Evolutionary conservation across 1,284 basidiomycete species (phyloP).

Genomic region (Taiwanofungus camphoratus): DNA sequence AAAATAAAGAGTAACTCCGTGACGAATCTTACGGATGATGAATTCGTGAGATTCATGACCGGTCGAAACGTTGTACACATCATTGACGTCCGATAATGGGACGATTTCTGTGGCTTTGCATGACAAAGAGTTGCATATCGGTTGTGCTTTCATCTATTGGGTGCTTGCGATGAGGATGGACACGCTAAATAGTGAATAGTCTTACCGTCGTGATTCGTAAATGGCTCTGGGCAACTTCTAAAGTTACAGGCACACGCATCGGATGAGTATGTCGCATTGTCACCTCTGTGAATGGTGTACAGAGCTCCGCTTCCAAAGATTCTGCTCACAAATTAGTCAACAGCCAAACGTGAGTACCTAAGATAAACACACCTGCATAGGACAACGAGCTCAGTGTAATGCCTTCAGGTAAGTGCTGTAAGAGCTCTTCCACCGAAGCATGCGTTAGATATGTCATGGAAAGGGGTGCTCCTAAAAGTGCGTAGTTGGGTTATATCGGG

Average conservation of each 20-base stretch:
- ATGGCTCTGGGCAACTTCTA: slow-evolving; percentile 60
- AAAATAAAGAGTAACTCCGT: slow-evolving; percentile 66
- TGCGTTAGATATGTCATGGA: slow-evolving; percentile 19
- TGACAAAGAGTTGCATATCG: slow-evolving; percentile 55
- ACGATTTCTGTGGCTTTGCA: slow-evolving; percentile 79
- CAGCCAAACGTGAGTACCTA: not conserved
- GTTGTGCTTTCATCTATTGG: slow-evolving; percentile 53
- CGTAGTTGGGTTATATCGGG: not conserved
- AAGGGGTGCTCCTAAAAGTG: slow-evolving; percentile 16
- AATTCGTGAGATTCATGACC: slow-evolving; percentile 76
- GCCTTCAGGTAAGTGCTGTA: slow-evolving; percentile 44
- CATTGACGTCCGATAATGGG: slow-evolving; percentile 74
- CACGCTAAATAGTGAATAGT: slow-evolving; percentile 4
- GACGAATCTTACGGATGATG: slow-evolving; percentile 68
- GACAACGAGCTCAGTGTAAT: slow-evolving; percentile 42
- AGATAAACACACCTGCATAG: slow-evolving; percentile 44
- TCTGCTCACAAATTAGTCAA: slow-evolving; percentile 30
- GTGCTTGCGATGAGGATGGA: not conserved
- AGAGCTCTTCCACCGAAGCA: slow-evolving; percentile 38
- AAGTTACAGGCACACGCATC: slow-evolving; percentile 55
- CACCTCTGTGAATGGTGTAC: slow-evolving; percentile 49
- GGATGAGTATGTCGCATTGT: slow-evolving; percentile 57
- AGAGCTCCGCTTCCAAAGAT: slow-evolving; percentile 51
- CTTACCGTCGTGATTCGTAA: slow-evolving; percentile 64
- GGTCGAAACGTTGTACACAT: slow-evolving; percentile 75